Base-by-base conservation (phyloP, 345 rosid genomes). In the Geranium brycei region DNA sequence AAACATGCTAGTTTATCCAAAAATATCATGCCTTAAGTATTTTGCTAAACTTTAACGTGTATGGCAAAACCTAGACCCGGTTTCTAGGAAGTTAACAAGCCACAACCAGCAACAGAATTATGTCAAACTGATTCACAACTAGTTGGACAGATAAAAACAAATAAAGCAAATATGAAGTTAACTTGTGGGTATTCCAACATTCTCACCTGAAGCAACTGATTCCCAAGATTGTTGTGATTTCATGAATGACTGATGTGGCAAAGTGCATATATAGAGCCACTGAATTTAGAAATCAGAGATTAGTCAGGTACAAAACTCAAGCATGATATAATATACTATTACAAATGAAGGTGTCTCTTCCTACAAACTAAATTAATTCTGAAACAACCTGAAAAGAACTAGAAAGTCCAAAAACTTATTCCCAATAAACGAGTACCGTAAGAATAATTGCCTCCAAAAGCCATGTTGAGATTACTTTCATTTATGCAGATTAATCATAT, bases 201-300 rank as follows among this genome's bases (percentile, higher is more conserved):
- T 19, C 67, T 60, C 73, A 93, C 99, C 99, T 95, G 97, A 95
- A 95, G 88, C 97, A 95, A 79, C 68, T 67, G 64, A 95, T 95
- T 66, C 99, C 99, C 83, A 95, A 75, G 64, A 97, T 92, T 0
- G 77, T 66, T 4, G 99, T 95, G 78, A 95, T 95, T 70, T 95
- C 99, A 71, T 91, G 86, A 69, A 91, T 80, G 68, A 95, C 97
- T 17, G 97, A 85, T 47, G 95, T 85, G 12, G 99, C 95, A 66
- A 95, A 85, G 79, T 95, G 96, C 62, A 91, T 60, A 75, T 91
- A 95, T 58, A 95, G 83, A 51, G 80, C 75, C 58, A 18, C 99
- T 95, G 79, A 17, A 69, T 60, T 69, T 12, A 74, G 18, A 63
- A 69, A 68, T 62, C 51, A 7, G 19, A 77, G 71, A 5, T 6